These are phyloP conservation scores for Ceriops zippeliana DNA, from an alignment of 345 rosid genomes.

Conservation along the genomic window DNA sequence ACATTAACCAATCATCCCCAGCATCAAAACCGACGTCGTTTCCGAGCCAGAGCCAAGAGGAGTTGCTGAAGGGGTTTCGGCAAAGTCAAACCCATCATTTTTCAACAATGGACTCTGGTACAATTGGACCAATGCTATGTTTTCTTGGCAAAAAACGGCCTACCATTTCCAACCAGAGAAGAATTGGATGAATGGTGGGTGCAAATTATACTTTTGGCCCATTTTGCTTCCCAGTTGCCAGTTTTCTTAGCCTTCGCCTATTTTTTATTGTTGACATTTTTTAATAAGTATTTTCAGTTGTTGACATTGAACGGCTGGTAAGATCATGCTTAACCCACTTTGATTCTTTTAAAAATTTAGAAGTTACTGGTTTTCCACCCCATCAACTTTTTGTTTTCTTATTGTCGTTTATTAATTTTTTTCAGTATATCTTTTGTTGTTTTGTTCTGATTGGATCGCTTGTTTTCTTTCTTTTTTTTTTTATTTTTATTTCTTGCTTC, in stretches of 20 bases:
- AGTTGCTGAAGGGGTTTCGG: constrained; percentile 55
- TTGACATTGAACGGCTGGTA: neutral
- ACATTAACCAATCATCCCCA: constrained; percentile 4
- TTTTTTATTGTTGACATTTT: neutral
- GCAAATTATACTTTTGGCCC: neutral
- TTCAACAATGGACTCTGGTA: constrained; percentile 21
- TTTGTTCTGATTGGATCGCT: constrained; percentile 18
- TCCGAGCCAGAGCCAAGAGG: constrained; percentile 35
- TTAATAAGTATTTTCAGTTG: neutral
- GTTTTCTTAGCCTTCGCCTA: too few relatives aligned
- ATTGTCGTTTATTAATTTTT: neutral
- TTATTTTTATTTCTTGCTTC: neutral
- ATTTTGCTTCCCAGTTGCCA: neutral
- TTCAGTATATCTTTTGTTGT: constrained; percentile 2
- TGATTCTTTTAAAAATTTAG: neutral
- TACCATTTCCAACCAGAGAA: constrained; percentile 80
- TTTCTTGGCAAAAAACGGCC: constrained; percentile 84
- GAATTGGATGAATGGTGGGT: constrained; percentile 98
- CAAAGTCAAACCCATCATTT: constrained; percentile 51
- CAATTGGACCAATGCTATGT: constrained; percentile 82
- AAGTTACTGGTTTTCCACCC: too few relatives aligned
- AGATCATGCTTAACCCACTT: neutral
- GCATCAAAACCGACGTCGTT: constrained; percentile 12
- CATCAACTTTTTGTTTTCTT: neutral
- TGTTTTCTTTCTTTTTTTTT: constrained; percentile 7